These are phyloP conservation scores for Paraleonurus japonicus DNA, from an alignment of 257 asterid genomes.

Conservation along the genomic window DNA sequence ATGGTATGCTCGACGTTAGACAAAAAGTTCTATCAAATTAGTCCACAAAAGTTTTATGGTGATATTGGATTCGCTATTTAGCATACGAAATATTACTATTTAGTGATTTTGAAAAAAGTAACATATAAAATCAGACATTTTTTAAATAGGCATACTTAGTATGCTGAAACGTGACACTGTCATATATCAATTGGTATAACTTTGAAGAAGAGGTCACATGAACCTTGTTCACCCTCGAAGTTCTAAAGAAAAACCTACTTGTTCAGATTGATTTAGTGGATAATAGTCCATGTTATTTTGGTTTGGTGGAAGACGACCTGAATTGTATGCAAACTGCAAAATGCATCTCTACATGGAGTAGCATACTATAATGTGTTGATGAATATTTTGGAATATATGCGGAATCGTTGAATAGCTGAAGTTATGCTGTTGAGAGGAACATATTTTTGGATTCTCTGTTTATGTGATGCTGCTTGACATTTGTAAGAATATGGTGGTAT, in stretches of 20 bases:
- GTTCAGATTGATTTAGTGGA: background rate
- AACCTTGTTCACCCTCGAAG: too few species aligned
- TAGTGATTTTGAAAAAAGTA: too few species aligned
- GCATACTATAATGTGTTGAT: background rate
- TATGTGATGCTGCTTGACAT: background rate
- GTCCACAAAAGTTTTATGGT: too few species aligned
- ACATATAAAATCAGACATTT: too few species aligned
- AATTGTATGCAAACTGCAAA: background rate
- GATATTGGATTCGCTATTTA: too few species aligned
- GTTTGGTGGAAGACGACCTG: background rate
- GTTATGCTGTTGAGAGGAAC: background rate
- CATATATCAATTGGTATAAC: too few species aligned
- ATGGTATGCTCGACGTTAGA: conserved; percentile 3
- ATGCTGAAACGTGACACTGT: too few species aligned
- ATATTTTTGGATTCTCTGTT: background rate
- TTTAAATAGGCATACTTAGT: too few species aligned
- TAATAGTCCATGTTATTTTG: background rate
- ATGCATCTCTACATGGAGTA: background rate
- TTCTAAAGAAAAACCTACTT: background rate
- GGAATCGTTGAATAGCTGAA: background rate
- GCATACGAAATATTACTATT: too few species aligned
- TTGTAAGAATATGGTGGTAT: conserved; percentile 25
- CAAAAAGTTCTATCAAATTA: too few species aligned
- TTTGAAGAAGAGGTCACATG: too few species aligned
- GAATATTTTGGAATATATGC: background rate